A percentile compares a stretch with the other conserved stretches of the same genome.
These are phyloP conservation scores for Penicillium soppii DNA, from an alignment of 495 filamentous ascomycete genomes.

Conservation along the genomic window DNA sequence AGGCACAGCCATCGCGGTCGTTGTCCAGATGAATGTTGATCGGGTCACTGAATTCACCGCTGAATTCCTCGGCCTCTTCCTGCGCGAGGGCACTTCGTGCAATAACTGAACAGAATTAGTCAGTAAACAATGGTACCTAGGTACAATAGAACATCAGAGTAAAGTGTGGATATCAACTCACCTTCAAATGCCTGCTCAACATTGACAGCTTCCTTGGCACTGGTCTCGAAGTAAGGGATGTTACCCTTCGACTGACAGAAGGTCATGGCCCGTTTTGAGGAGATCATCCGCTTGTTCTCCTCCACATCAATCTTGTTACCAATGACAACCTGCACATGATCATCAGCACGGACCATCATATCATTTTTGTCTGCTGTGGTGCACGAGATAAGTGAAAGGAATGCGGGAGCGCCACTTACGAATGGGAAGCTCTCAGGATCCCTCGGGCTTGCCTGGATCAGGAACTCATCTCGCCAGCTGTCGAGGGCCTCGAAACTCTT, in stretches of 20 bases:
- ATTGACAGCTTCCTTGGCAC: conserved; percentile 97
- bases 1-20: conserved; percentile 88
- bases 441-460: conserved; percentile 94
- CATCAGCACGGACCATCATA: conserved; percentile 2
- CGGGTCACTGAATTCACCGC: conserved; percentile 91
- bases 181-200: conserved; percentile 99
- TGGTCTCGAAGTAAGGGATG: conserved; percentile 98
- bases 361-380: not conserved
- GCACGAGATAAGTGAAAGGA: not conserved
- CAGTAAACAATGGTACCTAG: conserved; percentile 6
- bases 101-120: conserved; percentile 64
- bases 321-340: conserved; percentile 67
- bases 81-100: conserved; percentile 92
- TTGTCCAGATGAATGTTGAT: conserved; percentile 96
- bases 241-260: conserved; percentile 97
- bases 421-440: conserved; percentile 98
- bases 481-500: conserved; percentile 99
- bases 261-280: conserved; percentile 89
- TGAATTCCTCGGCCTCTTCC: conserved; percentile 91
- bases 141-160: not conserved
- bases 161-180: conserved; percentile 36
- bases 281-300: conserved; percentile 96
- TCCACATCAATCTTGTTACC: conserved; percentile 99
- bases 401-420: conserved; percentile 52
- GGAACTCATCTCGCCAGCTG: conserved; percentile 97